A percentile compares a stretch with the other conserved stretches of the same genome.
Evolutionary conservation across 139 green algal genomes (phyloP).

Genomic region (Chlorella sorokiniana): DNA sequence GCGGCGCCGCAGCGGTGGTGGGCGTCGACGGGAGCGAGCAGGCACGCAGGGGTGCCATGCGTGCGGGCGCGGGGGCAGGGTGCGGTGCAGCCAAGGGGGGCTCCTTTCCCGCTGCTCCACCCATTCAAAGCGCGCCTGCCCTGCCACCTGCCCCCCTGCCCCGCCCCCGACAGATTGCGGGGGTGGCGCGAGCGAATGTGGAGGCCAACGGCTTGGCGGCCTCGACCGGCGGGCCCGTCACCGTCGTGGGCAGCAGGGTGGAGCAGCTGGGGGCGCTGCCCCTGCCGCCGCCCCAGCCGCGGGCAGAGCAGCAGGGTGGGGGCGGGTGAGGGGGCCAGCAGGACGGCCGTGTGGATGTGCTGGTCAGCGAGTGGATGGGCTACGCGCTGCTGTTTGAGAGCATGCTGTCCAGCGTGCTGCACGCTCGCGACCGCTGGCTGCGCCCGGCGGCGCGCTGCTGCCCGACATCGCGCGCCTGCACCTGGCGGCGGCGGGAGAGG

Average conservation of each 20-base stretch:
- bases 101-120: too few relatives aligned
- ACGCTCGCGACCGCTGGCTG: conserved; percentile 72
- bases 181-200: conserved; percentile 56
- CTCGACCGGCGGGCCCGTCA: conserved; percentile 55
- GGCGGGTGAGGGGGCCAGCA: not conserved
- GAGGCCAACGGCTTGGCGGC: conserved; percentile 52
- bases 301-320: not conserved
- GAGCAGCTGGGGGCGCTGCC: conserved; percentile 69
- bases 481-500: conserved; percentile 65
- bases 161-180: conserved; percentile 57
- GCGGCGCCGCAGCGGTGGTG: conserved; percentile 76
- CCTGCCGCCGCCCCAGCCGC: not conserved
- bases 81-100: too few relatives aligned
- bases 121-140: too few relatives aligned
- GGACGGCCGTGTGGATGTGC: conserved; percentile 73
- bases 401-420: conserved; percentile 91
- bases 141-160: not conserved
- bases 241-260: conserved; percentile 67
- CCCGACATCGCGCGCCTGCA: conserved; percentile 83
- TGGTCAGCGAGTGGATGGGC: conserved; percentile 98
- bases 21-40: conserved; percentile 58
- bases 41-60: not conserved
- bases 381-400: conserved; percentile 97
- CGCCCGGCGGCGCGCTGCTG: conserved; percentile 87
- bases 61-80: too few relatives aligned